Evolutionary conservation across 371 early-diverging fungal genomes (phyloP).

Genomic region (Rhizoclosmatium hyalinum): DNA sequence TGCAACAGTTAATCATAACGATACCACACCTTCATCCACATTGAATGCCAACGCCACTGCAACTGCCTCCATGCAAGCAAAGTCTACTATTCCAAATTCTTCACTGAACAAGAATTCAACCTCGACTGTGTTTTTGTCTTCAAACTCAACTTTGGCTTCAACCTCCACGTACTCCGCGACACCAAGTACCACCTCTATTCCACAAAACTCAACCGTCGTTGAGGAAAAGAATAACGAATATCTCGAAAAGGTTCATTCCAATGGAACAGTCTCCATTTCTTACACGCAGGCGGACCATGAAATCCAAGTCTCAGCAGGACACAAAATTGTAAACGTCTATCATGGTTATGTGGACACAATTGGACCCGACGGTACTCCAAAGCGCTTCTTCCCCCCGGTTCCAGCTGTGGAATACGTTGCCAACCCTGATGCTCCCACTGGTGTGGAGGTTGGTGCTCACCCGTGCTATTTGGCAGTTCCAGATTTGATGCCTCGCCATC

Average conservation of each 20-base stretch:
- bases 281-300: slow-evolving; percentile 4
- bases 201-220: neutral
- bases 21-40: neutral
- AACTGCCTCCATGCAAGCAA: neutral
- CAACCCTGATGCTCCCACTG: slow-evolving; percentile 11
- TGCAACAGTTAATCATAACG: neutral
- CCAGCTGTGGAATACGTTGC: neutral
- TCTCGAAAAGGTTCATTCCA: neutral
- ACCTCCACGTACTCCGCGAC: neutral
- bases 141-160: neutral
- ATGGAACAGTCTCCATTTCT: slow-evolving; percentile 15
- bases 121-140: neutral
- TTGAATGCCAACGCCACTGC: neutral
- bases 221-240: neutral
- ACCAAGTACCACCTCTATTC: too few species aligned
- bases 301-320: slow-evolving; percentile 21
- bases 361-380: neutral
- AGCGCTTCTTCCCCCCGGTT: slow-evolving; percentile 10
- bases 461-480: slow-evolving; percentile 21
- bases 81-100: neutral
- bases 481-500: neutral
- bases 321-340: slow-evolving; percentile 8
- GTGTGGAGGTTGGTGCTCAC: neutral
- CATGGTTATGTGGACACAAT: slow-evolving; percentile 4
- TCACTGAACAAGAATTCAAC: neutral